Evolutionary conservation across 2,329 filamentous ascomycete species (phyloP).

Genomic region (Penicillium sp.): DNA sequence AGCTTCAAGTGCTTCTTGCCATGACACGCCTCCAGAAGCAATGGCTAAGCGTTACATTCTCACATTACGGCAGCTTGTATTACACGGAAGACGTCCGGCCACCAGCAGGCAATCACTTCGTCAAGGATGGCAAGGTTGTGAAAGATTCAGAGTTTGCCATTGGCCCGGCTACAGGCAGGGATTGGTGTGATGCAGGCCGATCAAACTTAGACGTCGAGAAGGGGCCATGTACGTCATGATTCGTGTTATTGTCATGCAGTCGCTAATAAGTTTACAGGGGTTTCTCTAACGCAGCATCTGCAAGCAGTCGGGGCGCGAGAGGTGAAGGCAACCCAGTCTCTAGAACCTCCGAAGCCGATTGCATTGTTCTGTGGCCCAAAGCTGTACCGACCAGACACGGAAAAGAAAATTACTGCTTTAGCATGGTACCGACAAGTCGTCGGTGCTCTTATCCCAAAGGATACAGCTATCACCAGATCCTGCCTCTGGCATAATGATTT

Average conservation of each 20-base stretch:
- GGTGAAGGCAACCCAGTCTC: conserved; percentile 16
- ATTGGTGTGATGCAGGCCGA: conserved; percentile 23
- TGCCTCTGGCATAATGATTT: conserved; percentile 27
- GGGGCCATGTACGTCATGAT: conserved; percentile 22
- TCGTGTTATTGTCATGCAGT: conserved; percentile 5
- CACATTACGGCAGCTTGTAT: conserved; percentile 25
- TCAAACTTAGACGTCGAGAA: conserved; percentile 19
- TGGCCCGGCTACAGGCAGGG: conserved; percentile 22
- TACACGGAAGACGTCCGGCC: conserved; percentile 20
- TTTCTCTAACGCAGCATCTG: conserved; percentile 20
- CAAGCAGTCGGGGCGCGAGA: conserved; percentile 22
- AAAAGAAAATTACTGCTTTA: conserved; percentile 22
- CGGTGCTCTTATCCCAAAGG: conserved; percentile 20
- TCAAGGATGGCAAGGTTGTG: conserved; percentile 18
- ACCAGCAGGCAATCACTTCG: conserved; percentile 14
- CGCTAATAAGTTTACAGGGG: conserved; percentile 18
- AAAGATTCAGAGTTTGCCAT: conserved; percentile 19
- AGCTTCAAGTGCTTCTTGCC: conserved; percentile 22
- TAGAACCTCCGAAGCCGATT: conserved; percentile 20
- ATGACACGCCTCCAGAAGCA: conserved; percentile 22
- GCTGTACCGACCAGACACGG: conserved; percentile 19
- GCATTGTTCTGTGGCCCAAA: conserved; percentile 25
- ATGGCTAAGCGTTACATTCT: conserved; percentile 26
- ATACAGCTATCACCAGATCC: conserved; percentile 15
- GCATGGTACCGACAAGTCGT: conserved; percentile 20